A percentile compares a stretch with the other conserved stretches of the same genome.
Conservation (phyloP, 2,329 filamentous ascomycete genomes). For the Neonectria coccinea region DNA sequence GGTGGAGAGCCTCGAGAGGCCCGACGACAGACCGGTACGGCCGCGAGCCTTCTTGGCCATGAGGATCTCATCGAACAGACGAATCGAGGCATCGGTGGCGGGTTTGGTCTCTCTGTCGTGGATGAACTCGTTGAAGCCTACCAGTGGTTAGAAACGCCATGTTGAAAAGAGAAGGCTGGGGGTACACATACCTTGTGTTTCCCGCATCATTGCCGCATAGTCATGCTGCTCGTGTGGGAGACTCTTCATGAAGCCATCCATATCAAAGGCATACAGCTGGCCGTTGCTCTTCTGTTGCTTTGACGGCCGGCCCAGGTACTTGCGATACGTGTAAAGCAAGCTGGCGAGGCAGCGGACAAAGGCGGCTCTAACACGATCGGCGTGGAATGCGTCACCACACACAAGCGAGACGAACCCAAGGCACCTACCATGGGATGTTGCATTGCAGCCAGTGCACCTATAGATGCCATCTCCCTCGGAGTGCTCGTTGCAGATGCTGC, state of each 20-base stretch:
- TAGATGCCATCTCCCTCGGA: constrained; percentile 79
- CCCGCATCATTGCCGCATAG: constrained; percentile 72
- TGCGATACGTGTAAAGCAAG: constrained; percentile 74
- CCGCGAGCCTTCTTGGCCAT: constrained; percentile 79
- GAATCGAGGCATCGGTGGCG: constrained; percentile 72
- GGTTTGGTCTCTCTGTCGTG: constrained; percentile 79
- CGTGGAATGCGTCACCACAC: constrained; percentile 71
- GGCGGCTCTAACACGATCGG: constrained; percentile 71
- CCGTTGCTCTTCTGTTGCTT: constrained; percentile 71
- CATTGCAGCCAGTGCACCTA: constrained; percentile 74
- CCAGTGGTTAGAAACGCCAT: constrained; percentile 24
- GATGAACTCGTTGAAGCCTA: constrained; percentile 82
- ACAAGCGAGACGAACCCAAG: constrained; percentile 73
- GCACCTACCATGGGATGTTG: constrained; percentile 69
- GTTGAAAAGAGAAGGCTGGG: background rate
- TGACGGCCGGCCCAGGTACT: constrained; percentile 69
- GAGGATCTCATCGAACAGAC: constrained; percentile 87
- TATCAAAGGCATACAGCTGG: constrained; percentile 73
- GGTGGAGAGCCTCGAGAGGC: constrained; percentile 71
- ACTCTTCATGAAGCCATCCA: constrained; percentile 73
- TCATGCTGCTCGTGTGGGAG: constrained; percentile 75
- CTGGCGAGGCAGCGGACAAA: constrained; percentile 76
- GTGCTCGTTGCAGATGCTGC: constrained; percentile 81
- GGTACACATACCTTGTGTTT: constrained; percentile 70
- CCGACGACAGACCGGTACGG: constrained; percentile 73